phyloP scores from a whole-genome alignment of 305 asterid genomes.

The Fraxinus sp. region DNA sequence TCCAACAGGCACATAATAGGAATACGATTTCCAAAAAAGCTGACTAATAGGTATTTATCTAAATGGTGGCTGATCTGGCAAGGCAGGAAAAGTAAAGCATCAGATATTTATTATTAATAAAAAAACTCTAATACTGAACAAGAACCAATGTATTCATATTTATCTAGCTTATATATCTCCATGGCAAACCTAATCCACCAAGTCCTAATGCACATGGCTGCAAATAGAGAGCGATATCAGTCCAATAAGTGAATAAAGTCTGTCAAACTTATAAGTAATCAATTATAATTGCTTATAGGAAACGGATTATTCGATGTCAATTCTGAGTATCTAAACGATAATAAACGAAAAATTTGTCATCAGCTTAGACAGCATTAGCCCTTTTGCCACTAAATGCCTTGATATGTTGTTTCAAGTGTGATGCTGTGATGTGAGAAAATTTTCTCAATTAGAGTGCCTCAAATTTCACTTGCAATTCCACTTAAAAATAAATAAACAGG shows the following conservation, averaged over 20 bases:
- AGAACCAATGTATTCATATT: neutral
- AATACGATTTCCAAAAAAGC: neutral
- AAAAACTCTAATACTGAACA: neutral
- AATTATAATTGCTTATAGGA: neutral
- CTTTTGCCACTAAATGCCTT: neutral
- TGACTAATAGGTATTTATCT: neutral
- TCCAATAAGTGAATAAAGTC: neutral
- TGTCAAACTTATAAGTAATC: neutral
- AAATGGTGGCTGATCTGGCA: neutral
- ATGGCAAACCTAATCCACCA: neutral
- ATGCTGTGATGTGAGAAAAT: neutral
- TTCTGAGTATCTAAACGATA: neutral
- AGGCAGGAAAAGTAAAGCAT: neutral
- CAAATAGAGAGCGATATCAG: neutral
- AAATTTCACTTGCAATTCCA: neutral
- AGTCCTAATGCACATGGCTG: neutral
- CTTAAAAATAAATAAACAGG: neutral
- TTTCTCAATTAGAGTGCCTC: slow-evolving; percentile 10
- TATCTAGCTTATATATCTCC: neutral
- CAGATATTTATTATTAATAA: neutral
- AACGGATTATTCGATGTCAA: neutral
- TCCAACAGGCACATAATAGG: neutral
- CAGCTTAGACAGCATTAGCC: neutral
- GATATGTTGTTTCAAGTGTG: neutral
- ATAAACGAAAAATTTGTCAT: neutral